phyloP scores from a whole-genome alignment of 2,329 filamentous ascomycete genomes.

The Fusarium sublunatum region DNA sequence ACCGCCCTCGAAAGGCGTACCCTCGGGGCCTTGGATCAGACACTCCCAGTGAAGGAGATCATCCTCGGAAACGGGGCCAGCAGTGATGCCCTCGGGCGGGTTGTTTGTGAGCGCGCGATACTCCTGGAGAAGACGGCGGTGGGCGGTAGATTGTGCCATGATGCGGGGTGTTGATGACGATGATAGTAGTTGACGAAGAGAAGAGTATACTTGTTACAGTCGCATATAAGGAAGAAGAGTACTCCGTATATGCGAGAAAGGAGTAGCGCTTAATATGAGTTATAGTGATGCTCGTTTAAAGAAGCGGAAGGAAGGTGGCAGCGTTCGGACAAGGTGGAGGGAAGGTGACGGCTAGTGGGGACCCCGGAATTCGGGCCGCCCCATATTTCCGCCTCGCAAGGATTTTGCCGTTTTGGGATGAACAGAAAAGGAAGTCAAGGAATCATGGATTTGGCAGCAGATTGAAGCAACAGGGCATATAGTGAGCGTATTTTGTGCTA shows the following conservation, averaged over 20 bases:
- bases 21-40: constrained; percentile 93
- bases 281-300: constrained; percentile 1
- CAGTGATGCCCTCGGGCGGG: constrained; percentile 96
- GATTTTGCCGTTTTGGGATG: constrained; percentile 14
- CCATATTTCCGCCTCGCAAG: not conserved
- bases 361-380: constrained; percentile 18
- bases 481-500: not conserved
- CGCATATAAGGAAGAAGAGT: not conserved
- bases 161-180: constrained; percentile 1
- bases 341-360: constrained; percentile 32
- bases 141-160: constrained; percentile 72
- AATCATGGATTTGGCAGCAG: constrained; percentile 7
- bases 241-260: not conserved
- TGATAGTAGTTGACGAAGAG: not conserved
- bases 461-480: not conserved
- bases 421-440: not conserved
- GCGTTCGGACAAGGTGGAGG: constrained; percentile 36
- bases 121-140: constrained; percentile 91
- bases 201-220: not conserved
- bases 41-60: constrained; percentile 98
- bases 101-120: constrained; percentile 94
- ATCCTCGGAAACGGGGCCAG: constrained; percentile 91
- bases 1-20: constrained; percentile 94
- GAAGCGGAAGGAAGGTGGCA: constrained; percentile 5
- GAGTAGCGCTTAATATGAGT: not conserved